Base-by-base conservation (phyloP, 2,329 filamentous ascomycete genomes). In the Keithomyces neogunnii region DNA sequence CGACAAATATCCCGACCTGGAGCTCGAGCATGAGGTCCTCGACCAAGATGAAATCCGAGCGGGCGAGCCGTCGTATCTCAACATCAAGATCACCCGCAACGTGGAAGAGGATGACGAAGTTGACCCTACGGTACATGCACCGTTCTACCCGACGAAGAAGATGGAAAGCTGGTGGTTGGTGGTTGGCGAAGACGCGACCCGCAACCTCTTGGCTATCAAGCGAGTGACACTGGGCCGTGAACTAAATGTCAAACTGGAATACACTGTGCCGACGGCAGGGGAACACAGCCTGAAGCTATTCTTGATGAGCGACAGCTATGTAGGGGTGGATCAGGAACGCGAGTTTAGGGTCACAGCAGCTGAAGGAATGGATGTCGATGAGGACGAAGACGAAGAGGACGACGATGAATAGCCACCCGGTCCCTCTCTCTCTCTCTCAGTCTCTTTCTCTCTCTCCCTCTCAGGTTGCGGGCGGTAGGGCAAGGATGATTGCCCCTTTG, bases 91-190 rank as follows among this genome's bases (percentile, higher is more conserved):
- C 56, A 84, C 89, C 60, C 86, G 93, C 33, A 90, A 95, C 62
- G 73, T 92, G 4, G 85, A 85, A 49, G 81, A 82, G 49, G 74
- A 75, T 10, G 74, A 80, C 28, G 85, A 88, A 57, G 80, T 87
- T 13, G 89, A 96, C 66, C 81, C 86, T 2, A 85, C 84, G 1
- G 95, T 97, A 2, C 91, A 97, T 65, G 91, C 92, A 48, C 93
- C 93, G 0, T 99, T 97, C 76, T 99, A 93, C 66, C 91, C 93
- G 1, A 76, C 69, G 47, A 86, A 86, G 68, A 99, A 99, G 78
- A 86, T 89, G 74, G 93, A 99, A 77, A 96, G 93, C 66, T 99
- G 91, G 91, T 99, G 93, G 93, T 73, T 99, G 51, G 89, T 99
- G 26, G 89, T 99, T 35, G 92, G 91, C 32, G 91, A 97, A 60